Evolutionary conservation across 2,329 filamentous ascomycete genomes (phyloP).

Genomic region (Aspergillus tubingensis): DNA sequence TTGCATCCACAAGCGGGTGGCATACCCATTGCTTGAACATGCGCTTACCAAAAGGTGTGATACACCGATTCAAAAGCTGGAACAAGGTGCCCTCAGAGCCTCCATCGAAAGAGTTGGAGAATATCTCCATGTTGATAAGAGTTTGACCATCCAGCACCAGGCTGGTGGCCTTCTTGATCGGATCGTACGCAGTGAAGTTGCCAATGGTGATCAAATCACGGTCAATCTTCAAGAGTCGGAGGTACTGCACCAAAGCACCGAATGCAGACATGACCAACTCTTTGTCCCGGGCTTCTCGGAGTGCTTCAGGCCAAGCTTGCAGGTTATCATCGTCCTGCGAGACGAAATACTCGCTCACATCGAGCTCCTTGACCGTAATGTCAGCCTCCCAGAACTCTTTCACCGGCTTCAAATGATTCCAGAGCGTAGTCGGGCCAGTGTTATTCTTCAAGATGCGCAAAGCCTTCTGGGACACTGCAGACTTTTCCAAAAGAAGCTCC

Average conservation of each 20-base stretch:
- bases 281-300: slow-evolving; percentile 73
- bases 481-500: slow-evolving; percentile 88
- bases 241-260: slow-evolving; percentile 83
- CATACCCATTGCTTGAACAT: slow-evolving; percentile 97
- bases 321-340: slow-evolving; percentile 58
- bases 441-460: slow-evolving; percentile 95
- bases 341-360: slow-evolving; percentile 76
- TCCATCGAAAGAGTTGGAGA: slow-evolving; percentile 88
- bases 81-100: slow-evolving; percentile 85
- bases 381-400: slow-evolving; percentile 92
- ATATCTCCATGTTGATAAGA: slow-evolving; percentile 96
- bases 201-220: slow-evolving; percentile 81
- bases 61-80: slow-evolving; percentile 84
- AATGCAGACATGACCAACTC: slow-evolving; percentile 87
- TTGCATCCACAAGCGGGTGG: slow-evolving; percentile 83
- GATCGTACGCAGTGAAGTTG: slow-evolving; percentile 89
- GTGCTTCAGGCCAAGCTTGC: slow-evolving; percentile 74
- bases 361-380: slow-evolving; percentile 76
- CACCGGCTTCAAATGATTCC: slow-evolving; percentile 86
- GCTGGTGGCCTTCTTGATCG: slow-evolving; percentile 86
- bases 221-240: slow-evolving; percentile 85
- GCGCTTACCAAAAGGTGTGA: slow-evolving; percentile 95
- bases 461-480: slow-evolving; percentile 80
- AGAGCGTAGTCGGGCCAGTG: slow-evolving; percentile 86
- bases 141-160: slow-evolving; percentile 94